phyloP scores from a whole-genome alignment of 2,329 filamentous ascomycete species.

The Aulographum hederae region DNA sequence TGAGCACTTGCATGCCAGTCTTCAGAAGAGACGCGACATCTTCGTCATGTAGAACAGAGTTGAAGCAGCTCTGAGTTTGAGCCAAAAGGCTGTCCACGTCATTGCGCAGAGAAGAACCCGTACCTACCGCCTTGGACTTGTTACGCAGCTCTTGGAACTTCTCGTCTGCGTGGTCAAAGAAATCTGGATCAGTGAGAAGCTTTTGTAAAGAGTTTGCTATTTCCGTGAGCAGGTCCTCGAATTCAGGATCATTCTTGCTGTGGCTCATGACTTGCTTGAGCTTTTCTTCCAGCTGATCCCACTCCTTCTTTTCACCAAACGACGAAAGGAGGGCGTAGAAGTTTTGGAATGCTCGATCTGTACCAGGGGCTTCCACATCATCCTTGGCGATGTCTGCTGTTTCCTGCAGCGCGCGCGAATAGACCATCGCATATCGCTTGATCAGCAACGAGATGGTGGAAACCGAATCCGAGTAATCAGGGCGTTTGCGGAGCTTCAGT shows the following conservation, averaged over 20 bases:
- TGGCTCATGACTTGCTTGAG: slow-evolving; percentile 58
- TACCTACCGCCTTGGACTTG: slow-evolving; percentile 38
- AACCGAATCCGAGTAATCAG: slow-evolving; percentile 74
- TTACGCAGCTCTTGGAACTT: slow-evolving; percentile 41
- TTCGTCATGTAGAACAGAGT: slow-evolving; percentile 51
- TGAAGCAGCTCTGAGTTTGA: slow-evolving; percentile 49
- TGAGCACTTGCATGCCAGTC: slow-evolving; percentile 48
- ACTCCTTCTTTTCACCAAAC: slow-evolving; percentile 56
- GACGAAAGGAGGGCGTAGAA: slow-evolving; percentile 67
- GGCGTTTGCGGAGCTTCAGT: slow-evolving; percentile 51
- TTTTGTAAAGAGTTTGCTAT: slow-evolving; percentile 58
- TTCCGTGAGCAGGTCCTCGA: slow-evolving; percentile 59
- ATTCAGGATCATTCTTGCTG: slow-evolving; percentile 59
- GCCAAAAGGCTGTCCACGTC: slow-evolving; percentile 56
- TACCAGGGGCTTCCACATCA: slow-evolving; percentile 55
- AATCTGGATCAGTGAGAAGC: slow-evolving; percentile 69
- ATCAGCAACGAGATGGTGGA: slow-evolving; percentile 59
- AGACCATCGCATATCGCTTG: slow-evolving; percentile 58
- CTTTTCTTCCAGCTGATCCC: slow-evolving; percentile 53
- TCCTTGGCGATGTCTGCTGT: slow-evolving; percentile 47
- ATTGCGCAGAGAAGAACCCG: slow-evolving; percentile 47
- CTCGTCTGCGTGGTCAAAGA: slow-evolving; percentile 59
- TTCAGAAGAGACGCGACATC: slow-evolving; percentile 52
- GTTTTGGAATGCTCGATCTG: slow-evolving; percentile 58
- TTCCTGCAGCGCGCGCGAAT: slow-evolving; percentile 55